Conservation (phyloP, 352 stramenopile species). For the Aphanomyces euteiches region DNA sequence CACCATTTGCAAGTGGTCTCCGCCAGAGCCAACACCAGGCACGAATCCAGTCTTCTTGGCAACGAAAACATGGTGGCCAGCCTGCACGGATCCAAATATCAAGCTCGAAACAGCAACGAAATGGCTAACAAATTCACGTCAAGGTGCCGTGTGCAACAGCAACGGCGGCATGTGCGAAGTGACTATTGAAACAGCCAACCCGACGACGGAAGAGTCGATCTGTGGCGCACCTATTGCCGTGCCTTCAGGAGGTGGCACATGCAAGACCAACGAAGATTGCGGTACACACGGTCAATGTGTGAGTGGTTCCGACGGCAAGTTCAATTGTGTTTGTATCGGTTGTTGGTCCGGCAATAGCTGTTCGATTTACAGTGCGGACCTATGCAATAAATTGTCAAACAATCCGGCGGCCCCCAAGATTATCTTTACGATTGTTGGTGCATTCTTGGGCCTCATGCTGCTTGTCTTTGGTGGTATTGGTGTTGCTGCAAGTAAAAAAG, state of each 20-base stretch:
- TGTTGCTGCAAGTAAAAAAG: conserved; percentile 62
- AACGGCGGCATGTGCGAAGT: conserved; percentile 56
- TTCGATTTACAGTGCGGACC: conserved; percentile 67
- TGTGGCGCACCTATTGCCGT: conserved; percentile 63
- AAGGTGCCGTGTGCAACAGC: conserved; percentile 70
- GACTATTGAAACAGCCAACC: conserved; percentile 39
- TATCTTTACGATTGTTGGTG: conserved; percentile 69
- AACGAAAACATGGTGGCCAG: conserved; percentile 59
- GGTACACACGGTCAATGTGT: conserved; percentile 72
- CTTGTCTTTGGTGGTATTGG: conserved; percentile 70
- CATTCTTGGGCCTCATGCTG: conserved; percentile 68
- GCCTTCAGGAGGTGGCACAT: conserved; percentile 57
- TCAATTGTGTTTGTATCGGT: conserved; percentile 58
- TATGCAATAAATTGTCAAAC: conserved; percentile 60
- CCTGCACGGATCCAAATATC: conserved; percentile 42
- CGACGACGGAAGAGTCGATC: conserved; percentile 73
- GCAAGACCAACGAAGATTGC: conserved; percentile 60
- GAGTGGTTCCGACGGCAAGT: conserved; percentile 44
- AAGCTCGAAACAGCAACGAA: conserved; percentile 60
- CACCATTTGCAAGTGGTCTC: conserved; percentile 63
- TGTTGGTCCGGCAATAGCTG: conserved; percentile 79
- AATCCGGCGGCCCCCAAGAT: conserved; percentile 55
- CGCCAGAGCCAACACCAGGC: conserved; percentile 34
- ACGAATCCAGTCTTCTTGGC: conserved; percentile 54
- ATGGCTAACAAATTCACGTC: conserved; percentile 69